These are phyloP conservation scores for Syncephalastrum racemosum DNA, from an alignment of 371 early-diverging fungal genomes.

Conservation along the genomic window DNA sequence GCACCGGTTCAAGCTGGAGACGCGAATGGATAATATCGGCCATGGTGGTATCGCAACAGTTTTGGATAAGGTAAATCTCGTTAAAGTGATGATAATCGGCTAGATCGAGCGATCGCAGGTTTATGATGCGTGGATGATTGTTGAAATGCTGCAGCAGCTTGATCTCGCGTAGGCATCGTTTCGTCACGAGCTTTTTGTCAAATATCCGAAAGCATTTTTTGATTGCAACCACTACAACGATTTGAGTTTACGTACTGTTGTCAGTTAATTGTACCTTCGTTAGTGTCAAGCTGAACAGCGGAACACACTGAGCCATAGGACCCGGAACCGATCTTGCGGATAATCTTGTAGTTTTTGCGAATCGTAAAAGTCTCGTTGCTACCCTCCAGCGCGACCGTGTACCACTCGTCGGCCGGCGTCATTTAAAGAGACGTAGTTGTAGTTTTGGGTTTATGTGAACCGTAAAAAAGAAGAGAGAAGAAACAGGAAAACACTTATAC, in stretches of 20 bases:
- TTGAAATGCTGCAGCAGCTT: conserved; percentile 78
- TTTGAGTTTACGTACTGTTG: neutral
- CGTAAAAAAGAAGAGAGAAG: too few relatives aligned
- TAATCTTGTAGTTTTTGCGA: conserved; percentile 69
- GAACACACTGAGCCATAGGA: conserved; percentile 91
- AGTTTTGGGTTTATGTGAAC: too few relatives aligned
- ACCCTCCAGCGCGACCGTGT: conserved; percentile 36
- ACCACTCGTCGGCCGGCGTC: conserved; percentile 14
- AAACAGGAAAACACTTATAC: too few relatives aligned
- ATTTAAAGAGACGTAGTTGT: neutral
- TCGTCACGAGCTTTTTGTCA: conserved; percentile 69
- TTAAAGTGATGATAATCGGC: conserved; percentile 65
- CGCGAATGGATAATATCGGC: conserved; percentile 89
- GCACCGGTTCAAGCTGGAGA: conserved; percentile 82
- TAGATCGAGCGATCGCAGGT: conserved; percentile 69
- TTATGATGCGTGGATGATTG: conserved; percentile 77
- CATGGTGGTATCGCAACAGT: conserved; percentile 90
- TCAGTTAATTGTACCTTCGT: conserved; percentile 17
- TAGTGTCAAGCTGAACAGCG: conserved; percentile 26
- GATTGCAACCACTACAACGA: conserved; percentile 66
- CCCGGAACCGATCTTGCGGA: conserved; percentile 86
- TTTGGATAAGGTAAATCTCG: conserved; percentile 65
- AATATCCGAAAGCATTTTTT: conserved; percentile 74
- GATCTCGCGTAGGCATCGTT: conserved; percentile 73
- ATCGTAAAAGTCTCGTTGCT: conserved; percentile 57